These are phyloP conservation scores for Vaccinium myrtillus DNA, from an alignment of 148 eudicot genomes.

Conservation along the genomic window DNA sequence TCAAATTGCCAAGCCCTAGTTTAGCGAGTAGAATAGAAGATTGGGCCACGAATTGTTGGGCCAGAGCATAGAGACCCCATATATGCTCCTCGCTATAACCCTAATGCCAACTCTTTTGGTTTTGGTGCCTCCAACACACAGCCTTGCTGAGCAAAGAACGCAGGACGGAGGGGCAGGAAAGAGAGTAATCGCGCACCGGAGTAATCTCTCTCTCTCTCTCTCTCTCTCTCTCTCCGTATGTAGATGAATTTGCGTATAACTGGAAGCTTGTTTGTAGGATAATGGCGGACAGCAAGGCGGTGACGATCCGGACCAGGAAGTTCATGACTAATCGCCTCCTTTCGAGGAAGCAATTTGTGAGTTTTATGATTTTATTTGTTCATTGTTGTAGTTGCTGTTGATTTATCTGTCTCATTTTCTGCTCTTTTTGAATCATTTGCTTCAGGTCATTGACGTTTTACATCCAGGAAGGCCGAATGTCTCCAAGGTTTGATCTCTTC, in stretches of 20 bases:
- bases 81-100: not conserved
- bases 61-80: not conserved
- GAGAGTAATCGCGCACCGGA: not conserved
- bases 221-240: not conserved
- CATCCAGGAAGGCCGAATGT: constrained; percentile 88
- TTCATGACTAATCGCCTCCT: constrained; percentile 88
- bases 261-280: constrained; percentile 2
- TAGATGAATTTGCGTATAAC: not conserved
- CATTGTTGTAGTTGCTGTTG: not conserved
- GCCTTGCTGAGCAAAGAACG: not conserved
- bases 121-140: not conserved
- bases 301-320: constrained; percentile 79
- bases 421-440: not conserved
- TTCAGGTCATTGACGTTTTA: constrained; percentile 75
- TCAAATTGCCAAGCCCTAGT: not conserved
- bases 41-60: not conserved
- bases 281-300: constrained; percentile 72
- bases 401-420: not conserved
- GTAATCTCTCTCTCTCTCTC: not conserved
- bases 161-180: not conserved
- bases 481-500: constrained; percentile 52
- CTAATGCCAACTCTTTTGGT: not conserved
- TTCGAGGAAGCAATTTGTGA: constrained; percentile 78
- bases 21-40: not conserved
- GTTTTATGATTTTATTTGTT: constrained; percentile 14